Conservation (phyloP, 495 filamentous ascomycete species). For the Annulohypoxylon bovei region DNA sequence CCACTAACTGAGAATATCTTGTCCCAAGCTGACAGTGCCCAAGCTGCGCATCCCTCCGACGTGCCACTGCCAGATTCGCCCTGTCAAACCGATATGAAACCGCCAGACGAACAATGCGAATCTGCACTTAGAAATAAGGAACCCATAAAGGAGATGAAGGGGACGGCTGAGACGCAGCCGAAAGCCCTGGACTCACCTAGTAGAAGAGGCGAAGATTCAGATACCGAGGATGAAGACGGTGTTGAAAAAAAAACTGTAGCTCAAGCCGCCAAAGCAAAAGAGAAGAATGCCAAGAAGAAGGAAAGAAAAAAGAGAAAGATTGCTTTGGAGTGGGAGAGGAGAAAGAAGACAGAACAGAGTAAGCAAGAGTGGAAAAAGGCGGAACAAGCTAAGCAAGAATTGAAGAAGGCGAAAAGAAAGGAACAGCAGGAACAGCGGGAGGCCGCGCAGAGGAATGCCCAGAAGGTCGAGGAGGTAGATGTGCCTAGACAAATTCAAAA, state of each 20-base stretch:
- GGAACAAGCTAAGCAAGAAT: constrained; percentile 7
- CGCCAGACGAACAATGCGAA: background rate
- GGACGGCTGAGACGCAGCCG: background rate
- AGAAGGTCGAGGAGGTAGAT: background rate
- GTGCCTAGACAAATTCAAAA: background rate
- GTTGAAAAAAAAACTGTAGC: background rate
- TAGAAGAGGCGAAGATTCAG: background rate
- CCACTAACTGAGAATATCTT: background rate
- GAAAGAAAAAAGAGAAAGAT: constrained; percentile 13
- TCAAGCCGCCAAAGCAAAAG: background rate
- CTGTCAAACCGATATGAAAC: background rate
- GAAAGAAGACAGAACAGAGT: constrained; percentile 3
- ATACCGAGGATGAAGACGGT: background rate
- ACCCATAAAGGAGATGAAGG: background rate
- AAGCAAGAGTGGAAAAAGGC: constrained; percentile 3
- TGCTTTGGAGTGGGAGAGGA: constrained; percentile 7
- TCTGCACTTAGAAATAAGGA: background rate
- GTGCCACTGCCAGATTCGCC: background rate
- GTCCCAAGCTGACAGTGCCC: background rate
- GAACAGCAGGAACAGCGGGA: background rate
- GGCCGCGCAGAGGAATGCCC: background rate
- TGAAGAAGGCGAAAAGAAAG: background rate
- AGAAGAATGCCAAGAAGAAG: constrained; percentile 3
- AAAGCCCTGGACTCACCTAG: background rate
- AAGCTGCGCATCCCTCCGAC: background rate